Evolutionary conservation across 257 asterid genomes (phyloP), one percentile per base, ranked within the genome.

Genomic region (Ophiorrhiza pumila): DNA sequence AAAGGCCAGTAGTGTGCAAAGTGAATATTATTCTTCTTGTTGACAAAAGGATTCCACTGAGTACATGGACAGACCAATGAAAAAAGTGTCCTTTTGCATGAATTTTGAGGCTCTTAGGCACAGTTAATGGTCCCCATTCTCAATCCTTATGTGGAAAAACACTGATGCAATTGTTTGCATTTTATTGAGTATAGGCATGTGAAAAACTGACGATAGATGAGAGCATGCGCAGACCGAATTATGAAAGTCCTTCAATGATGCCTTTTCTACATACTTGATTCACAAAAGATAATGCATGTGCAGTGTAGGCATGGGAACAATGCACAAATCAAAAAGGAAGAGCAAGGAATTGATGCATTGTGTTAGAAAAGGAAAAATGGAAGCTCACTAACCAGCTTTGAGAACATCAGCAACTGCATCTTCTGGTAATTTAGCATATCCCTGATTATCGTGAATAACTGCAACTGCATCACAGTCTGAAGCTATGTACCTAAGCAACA

Each of bases 381-480:
- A 25, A 25, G 45, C 58, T 1, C 4, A 39, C 25, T 35, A 71
- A 90, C 97, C 97, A 63, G 97, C 97, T 87, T 80, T 81, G 43
- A 88, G 93, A 49, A 80, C 92, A 49, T 77, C 84, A 7, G 89
- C 91, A 22, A 88, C 93, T 4, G 96, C 95, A 75, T 91, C 97
- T 80, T 91, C 97, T 0, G 96, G 97, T 64, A 76, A 82, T 64
- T 83, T 84, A 2, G 80, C 91, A 64, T 85, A 88, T 20, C 85
- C 82, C 78, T 91, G 97, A 31, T 27, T 7, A 12, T 77, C 84
- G 78, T 87, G 80, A 25, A 91, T 85, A 27, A 81, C 78, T 2
- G 74, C 79, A 15, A 89, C 96, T 3, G 88, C 96, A 39, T 86
- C 97, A 47, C 97, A 88, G 35, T 91, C 97, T n/a, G 96, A 84